phyloP scores from a whole-genome alignment of 495 filamentous ascomycete genomes.

The Neurospora sp. region DNA sequence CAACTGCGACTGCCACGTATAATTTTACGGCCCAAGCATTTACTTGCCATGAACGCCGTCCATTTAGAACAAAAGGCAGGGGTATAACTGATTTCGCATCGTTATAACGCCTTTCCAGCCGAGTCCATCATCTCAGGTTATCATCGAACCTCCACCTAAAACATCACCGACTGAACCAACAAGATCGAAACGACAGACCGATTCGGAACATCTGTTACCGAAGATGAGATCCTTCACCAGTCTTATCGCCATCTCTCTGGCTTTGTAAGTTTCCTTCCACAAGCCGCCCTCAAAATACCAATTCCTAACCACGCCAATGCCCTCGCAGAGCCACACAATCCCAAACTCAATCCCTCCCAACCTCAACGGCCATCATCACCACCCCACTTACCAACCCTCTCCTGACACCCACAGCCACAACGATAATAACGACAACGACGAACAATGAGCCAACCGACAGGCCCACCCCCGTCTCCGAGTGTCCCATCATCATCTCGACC shows the following conservation, averaged over 20 bases:
- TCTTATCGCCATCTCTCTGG: not conserved
- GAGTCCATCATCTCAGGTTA: not conserved
- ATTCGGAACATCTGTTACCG: not conserved
- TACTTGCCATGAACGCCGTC: not conserved
- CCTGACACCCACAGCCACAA: not conserved
- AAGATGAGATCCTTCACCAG: not conserved
- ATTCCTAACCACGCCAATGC: not conserved
- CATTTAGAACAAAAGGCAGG: not conserved
- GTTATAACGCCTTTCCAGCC: not conserved
- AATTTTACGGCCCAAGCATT: not conserved
- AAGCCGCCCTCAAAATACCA: not conserved
- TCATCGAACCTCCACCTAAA: not conserved
- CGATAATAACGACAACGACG: not conserved
- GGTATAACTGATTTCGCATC: not conserved
- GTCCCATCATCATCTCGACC: slow-evolving; percentile 15
- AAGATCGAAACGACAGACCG: not conserved
- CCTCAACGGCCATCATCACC: not conserved
- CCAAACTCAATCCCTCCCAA: not conserved
- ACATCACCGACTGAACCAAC: not conserved
- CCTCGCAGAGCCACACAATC: not conserved
- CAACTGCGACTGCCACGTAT: not conserved
- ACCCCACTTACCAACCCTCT: not conserved
- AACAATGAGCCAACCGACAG: not conserved
- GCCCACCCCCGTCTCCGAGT: slow-evolving; percentile 7
- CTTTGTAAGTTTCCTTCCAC: not conserved